phyloP scores from a whole-genome alignment of 2,329 filamentous ascomycete genomes.

The Fusarium siculi region DNA sequence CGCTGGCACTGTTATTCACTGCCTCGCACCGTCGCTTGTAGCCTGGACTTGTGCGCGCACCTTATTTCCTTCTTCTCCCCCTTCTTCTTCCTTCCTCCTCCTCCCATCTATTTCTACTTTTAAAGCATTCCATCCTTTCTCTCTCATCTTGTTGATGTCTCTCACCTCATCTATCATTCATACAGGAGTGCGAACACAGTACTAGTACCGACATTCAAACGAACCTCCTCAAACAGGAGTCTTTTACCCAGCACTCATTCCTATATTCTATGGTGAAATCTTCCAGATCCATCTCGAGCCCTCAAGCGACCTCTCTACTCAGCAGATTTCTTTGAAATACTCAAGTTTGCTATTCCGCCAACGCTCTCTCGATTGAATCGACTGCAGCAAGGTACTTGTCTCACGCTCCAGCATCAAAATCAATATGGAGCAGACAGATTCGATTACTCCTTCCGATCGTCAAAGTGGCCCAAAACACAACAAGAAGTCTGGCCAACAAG shows the following conservation, averaged over 20 bases:
- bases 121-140: neutral
- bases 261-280: neutral
- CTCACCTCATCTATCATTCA: neutral
- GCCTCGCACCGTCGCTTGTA: neutral
- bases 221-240: neutral
- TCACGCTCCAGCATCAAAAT: neutral
- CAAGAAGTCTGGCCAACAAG: slow-evolving; percentile 30
- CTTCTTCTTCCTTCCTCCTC: neutral
- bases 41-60: neutral
- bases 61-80: neutral
- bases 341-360: neutral
- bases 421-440: slow-evolving; percentile 36
- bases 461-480: slow-evolving; percentile 26
- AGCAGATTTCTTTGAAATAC: neutral
- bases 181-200: neutral
- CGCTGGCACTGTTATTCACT: slow-evolving; percentile 5
- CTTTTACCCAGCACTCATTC: neutral
- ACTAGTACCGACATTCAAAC: neutral
- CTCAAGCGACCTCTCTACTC: neutral
- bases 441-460: slow-evolving; percentile 30
- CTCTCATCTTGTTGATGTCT: neutral
- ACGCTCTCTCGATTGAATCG: neutral
- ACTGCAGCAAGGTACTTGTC: neutral
- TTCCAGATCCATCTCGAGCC: neutral
- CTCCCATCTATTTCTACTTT: neutral